A percentile compares a stretch with the other conserved stretches of the same genome.
Evolutionary conservation across 208 protist genomes (phyloP).

Genomic region (Trypanosoma vivax): DNA sequence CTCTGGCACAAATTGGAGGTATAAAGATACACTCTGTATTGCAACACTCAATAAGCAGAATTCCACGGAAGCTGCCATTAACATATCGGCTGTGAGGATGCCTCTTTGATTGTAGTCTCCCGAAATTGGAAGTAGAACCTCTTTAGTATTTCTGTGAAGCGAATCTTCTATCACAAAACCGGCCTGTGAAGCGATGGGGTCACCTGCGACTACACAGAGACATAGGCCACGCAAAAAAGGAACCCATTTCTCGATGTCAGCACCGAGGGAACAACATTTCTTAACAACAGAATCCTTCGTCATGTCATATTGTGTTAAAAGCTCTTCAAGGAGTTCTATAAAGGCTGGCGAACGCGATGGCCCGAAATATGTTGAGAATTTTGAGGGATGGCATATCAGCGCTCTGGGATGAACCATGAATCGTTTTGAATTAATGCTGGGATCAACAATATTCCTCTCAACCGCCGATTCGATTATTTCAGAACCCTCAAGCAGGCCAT

Average conservation of each 20-base stretch:
- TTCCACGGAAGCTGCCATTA: constrained; percentile 16
- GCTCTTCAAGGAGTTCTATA: constrained; percentile 5
- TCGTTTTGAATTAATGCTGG: background rate
- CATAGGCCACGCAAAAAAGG: constrained; percentile 15
- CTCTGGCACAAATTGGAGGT: constrained; percentile 17
- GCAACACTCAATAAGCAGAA: constrained; percentile 7
- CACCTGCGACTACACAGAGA: constrained; percentile 3
- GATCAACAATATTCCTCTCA: background rate
- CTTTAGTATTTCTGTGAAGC: background rate
- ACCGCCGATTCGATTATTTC: constrained; percentile 1
- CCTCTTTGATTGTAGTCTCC: constrained; percentile 15
- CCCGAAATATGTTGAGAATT: constrained; percentile 16
- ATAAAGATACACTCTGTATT: constrained; percentile 5
- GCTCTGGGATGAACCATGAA: constrained; percentile 16
- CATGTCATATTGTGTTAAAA: constrained; percentile 9
- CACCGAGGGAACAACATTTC: background rate
- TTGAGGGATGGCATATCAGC: constrained; percentile 8
- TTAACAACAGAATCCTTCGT: background rate
- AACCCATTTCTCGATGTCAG: constrained; percentile 9
- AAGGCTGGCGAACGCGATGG: constrained; percentile 3
- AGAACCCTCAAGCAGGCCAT: constrained; percentile 6
- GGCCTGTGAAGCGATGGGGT: constrained; percentile 3
- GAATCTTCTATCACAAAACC: constrained; percentile 11
- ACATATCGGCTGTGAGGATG: constrained; percentile 6
- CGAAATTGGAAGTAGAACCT: constrained; percentile 1